Conservation (phyloP, 441 rosid genomes). For the Eutrema salsugineum region DNA sequence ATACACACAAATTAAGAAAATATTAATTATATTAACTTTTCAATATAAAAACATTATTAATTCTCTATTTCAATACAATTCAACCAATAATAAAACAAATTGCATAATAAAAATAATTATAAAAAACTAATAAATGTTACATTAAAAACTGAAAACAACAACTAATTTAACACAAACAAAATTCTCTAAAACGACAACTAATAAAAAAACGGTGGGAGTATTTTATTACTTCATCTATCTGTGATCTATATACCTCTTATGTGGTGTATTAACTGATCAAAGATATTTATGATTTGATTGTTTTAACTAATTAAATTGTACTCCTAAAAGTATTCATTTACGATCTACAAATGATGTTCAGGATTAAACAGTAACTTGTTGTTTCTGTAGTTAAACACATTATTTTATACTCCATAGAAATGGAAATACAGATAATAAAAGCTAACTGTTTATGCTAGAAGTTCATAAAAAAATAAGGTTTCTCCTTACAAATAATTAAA, state of each 20-base stretch:
- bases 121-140: too few species aligned
- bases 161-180: too few species aligned
- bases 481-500: neutral
- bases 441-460: neutral
- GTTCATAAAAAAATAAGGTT: neutral
- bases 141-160: too few species aligned
- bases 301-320: neutral
- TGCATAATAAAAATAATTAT: too few species aligned
- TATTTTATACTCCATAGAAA: neutral
- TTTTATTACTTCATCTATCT: neutral
- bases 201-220: too few species aligned
- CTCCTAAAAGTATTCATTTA: too few species aligned
- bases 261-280: neutral
- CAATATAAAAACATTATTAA: too few species aligned
- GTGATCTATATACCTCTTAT: neutral
- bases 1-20: too few species aligned
- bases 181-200: too few species aligned
- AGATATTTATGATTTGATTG: neutral
- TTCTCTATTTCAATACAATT: too few species aligned
- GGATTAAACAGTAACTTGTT: neutral
- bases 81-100: too few species aligned
- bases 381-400: neutral
- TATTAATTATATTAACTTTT: too few species aligned
- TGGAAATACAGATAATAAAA: neutral
- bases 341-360: neutral